Conservation (phyloP, 768 basidiomycete species). For the Kwoniella newhampshirensis region DNA sequence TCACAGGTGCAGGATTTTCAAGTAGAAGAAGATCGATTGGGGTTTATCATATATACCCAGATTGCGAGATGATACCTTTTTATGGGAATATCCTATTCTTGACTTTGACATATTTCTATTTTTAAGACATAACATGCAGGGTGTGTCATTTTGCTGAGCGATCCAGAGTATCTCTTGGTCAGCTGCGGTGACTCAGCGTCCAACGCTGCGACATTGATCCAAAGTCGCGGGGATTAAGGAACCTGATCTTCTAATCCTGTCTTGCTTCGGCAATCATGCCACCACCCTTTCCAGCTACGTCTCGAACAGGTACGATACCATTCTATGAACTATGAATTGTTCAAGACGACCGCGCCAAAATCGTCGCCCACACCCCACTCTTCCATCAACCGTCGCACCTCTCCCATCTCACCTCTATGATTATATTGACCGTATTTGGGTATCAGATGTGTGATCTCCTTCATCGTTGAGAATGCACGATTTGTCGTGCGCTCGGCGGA, state of each 20-base stretch:
- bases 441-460: constrained; percentile 53
- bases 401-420: constrained; percentile 54
- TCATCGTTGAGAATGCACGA: constrained; percentile 49
- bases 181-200: background rate
- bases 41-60: constrained; percentile 7
- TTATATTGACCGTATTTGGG: constrained; percentile 48
- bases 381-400: constrained; percentile 52
- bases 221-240: no score
- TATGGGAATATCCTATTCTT: background rate
- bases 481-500: background rate
- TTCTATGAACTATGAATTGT: no score
- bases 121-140: background rate
- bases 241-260: no score
- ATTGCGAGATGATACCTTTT: constrained; percentile 9
- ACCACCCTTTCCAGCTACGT: no score
- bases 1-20: background rate
- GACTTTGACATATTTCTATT: background rate
- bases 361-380: constrained; percentile 51
- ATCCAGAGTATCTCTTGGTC: background rate
- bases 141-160: background rate
- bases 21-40: no score
- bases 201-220: no score
- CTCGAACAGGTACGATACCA: no score
- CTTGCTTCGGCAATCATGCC: no score
- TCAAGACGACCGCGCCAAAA: constrained; percentile 48